A percentile compares a stretch with the other conserved stretches of the same genome.
Evolutionary conservation across 139 green algal species (phyloP).

Genomic region (Edaphochlamys debaryana): DNA sequence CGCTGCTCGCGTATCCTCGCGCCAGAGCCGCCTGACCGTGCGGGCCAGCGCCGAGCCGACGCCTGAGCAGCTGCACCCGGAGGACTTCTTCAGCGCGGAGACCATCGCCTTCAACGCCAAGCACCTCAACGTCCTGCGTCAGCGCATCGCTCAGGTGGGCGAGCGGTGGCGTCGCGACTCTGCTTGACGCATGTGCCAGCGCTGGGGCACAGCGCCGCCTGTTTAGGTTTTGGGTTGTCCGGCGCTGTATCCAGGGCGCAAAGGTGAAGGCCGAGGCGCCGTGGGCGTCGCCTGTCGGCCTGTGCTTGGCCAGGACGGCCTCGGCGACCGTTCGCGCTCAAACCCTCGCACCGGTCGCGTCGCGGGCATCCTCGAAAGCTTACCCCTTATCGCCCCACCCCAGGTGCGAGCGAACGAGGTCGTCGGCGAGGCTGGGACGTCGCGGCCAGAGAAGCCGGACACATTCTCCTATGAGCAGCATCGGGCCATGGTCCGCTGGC

Average conservation of each 20-base stretch:
- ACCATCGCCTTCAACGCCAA: slow-evolving; percentile 20
- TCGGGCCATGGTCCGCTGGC: too few relatives aligned
- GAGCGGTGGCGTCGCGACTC: too few relatives aligned
- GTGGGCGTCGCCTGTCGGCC: too few relatives aligned
- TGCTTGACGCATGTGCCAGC: too few relatives aligned
- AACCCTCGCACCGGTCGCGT: neutral
- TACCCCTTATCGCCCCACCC: neutral
- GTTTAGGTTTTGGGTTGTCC: too few relatives aligned
- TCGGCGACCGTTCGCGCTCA: neutral
- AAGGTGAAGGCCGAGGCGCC: neutral
- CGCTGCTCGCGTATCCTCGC: neutral
- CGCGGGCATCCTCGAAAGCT: neutral
- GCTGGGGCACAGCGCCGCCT: too few relatives aligned
- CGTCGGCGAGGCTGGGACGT: neutral
- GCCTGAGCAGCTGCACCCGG: neutral
- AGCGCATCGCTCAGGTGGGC: slow-evolving; percentile 23
- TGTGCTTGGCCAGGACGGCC: neutral
- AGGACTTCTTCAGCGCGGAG: neutral
- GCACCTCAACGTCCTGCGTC: neutral
- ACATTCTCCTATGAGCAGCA: too few relatives aligned
- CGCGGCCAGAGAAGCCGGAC: neutral
- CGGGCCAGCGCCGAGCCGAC: too few relatives aligned
- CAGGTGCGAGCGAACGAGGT: slow-evolving; percentile 27
- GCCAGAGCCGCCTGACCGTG: too few relatives aligned
- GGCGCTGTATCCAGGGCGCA: too few relatives aligned